Conservation (phyloP, 257 asterid genomes). For the Rhazya stricta region DNA sequence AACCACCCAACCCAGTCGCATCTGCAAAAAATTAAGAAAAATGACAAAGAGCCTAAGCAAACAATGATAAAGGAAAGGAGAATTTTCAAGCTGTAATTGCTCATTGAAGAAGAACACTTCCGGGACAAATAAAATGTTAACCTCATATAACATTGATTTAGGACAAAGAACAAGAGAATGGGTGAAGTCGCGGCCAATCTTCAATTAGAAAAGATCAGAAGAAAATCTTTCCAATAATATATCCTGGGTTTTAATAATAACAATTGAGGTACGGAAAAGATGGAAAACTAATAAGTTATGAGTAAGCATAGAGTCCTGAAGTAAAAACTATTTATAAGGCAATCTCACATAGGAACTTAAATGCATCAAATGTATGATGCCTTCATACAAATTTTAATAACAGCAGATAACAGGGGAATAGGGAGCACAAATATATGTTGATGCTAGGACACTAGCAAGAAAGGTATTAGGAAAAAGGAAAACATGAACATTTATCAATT, state of each 20-base stretch:
- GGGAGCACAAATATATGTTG: background rate
- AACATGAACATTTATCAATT: background rate
- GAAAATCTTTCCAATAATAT: background rate
- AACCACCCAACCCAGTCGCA: background rate
- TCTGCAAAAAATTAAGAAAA: background rate
- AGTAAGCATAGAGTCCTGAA: background rate
- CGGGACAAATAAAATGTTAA: background rate
- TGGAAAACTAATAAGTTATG: background rate
- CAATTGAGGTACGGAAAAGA: background rate
- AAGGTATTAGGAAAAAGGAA: background rate
- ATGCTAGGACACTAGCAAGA: background rate
- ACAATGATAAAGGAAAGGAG: background rate
- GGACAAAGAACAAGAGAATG: background rate
- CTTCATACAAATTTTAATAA: background rate
- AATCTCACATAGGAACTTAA: background rate
- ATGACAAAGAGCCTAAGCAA: background rate
- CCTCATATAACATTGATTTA: background rate
- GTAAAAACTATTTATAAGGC: background rate
- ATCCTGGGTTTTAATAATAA: background rate
- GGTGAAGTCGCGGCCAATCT: background rate
- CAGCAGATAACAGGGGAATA: background rate
- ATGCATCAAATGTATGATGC: background rate
- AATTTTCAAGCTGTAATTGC: background rate
- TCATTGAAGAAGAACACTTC: background rate
- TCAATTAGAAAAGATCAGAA: slow-evolving; percentile 3